These are phyloP conservation scores for Podospora australis DNA, from an alignment of 495 filamentous ascomycete genomes.

Conservation along the genomic window DNA sequence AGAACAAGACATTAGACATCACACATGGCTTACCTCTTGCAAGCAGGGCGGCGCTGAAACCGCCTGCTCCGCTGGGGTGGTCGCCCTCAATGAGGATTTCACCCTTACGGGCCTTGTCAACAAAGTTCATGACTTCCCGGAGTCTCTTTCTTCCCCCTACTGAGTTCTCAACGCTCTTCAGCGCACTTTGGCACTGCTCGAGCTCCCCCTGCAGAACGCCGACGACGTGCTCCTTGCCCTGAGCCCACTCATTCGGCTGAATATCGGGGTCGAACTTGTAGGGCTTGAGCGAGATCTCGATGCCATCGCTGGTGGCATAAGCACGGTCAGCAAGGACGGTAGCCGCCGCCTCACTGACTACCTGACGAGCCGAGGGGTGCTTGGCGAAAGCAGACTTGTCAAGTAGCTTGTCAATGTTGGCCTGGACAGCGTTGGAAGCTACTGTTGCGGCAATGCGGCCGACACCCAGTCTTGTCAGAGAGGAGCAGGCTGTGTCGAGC, in stretches of 20 bases:
- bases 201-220: slow-evolving; percentile 78
- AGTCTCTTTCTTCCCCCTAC: slow-evolving; percentile 78
- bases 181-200: slow-evolving; percentile 68
- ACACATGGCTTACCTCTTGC: slow-evolving; percentile 58
- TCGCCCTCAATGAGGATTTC: slow-evolving; percentile 79
- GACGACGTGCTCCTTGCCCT: slow-evolving; percentile 71
- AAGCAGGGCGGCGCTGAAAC: slow-evolving; percentile 79
- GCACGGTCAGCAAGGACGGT: slow-evolving; percentile 89
- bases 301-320: slow-evolving; percentile 93
- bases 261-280: slow-evolving; percentile 98
- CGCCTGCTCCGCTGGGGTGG: slow-evolving; percentile 76
- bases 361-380: slow-evolving; percentile 86
- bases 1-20: background rate
- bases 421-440: slow-evolving; percentile 79
- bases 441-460: slow-evolving; percentile 88
- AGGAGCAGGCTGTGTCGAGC: slow-evolving; percentile 84
- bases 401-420: slow-evolving; percentile 74
- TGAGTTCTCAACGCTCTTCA: slow-evolving; percentile 63
- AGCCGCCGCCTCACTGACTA: slow-evolving; percentile 81
- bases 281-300: slow-evolving; percentile 99
- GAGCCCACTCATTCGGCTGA: slow-evolving; percentile 78
- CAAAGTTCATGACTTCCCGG: slow-evolving; percentile 82
- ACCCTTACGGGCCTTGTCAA: slow-evolving; percentile 80
- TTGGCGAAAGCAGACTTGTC: slow-evolving; percentile 72
- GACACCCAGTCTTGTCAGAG: slow-evolving; percentile 87